Percentiles rank a stretch among this genome's conserved stretches.
Evolutionary conservation across 2,329 filamentous ascomycete species (phyloP).

Genomic region (Dryadomyces quercivorus): DNA sequence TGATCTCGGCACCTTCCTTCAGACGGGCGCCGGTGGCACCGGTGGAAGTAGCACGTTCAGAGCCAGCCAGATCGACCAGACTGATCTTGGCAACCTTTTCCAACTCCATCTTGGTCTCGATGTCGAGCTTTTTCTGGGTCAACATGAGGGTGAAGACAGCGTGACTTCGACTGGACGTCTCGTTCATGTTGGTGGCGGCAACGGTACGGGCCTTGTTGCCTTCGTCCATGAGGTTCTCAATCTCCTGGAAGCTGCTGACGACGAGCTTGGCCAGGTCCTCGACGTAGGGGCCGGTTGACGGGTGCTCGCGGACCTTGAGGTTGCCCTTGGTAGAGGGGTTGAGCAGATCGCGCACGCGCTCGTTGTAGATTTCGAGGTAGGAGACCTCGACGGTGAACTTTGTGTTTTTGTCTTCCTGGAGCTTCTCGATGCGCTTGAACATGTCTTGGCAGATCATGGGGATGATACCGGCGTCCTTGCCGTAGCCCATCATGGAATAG

Average conservation of each 20-base stretch:
- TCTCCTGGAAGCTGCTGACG: constrained; percentile 86
- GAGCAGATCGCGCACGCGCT: constrained; percentile 90
- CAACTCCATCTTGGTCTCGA: constrained; percentile 89
- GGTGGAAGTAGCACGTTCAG: constrained; percentile 91
- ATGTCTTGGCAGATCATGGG: constrained; percentile 92
- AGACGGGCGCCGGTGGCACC: constrained; percentile 89
- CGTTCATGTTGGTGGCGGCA: constrained; percentile 99
- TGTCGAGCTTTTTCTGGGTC: constrained; percentile 83
- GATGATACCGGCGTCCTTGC: constrained; percentile 69
- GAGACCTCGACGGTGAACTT: constrained; percentile 96
- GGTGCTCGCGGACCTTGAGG: constrained; percentile 93
- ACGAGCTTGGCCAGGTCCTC: constrained; percentile 92
- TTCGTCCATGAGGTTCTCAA: constrained; percentile 97
- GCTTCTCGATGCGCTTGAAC: constrained; percentile 79
- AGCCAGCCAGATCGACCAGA: constrained; percentile 93
- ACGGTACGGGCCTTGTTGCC: constrained; percentile 98
- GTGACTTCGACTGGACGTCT: constrained; percentile 95
- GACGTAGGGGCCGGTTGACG: constrained; percentile 89
- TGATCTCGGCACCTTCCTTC: constrained; percentile 98
- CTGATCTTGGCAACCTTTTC: constrained; percentile 98
- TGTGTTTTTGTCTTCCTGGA: constrained; percentile 70
- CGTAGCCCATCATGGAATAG: constrained; percentile 93
- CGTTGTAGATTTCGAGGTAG: constrained; percentile 99
- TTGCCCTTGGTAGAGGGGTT: constrained; percentile 57
- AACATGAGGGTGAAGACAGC: constrained; percentile 95